Evolutionary conservation across 176 grass and related monocot species (phyloP), one percentile per base, ranked within the genome.

Genomic region (Musa acuminata): DNA sequence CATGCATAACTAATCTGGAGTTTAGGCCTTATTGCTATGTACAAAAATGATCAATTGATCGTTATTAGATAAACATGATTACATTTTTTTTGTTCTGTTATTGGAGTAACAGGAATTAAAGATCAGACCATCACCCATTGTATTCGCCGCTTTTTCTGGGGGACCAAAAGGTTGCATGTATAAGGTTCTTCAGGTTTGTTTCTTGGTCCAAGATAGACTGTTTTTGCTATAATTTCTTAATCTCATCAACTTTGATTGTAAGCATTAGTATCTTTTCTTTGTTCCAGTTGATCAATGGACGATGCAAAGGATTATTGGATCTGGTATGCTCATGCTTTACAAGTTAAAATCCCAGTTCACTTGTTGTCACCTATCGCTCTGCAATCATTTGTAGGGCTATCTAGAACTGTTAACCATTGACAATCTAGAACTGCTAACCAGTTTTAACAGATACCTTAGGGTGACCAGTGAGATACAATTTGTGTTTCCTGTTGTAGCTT

Each of bases 101-200:
- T 67, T 77, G 26, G 19, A 73, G 71, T 77, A 81, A 19, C 77
- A 98, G 94, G 90, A 93, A 82, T 62, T 98, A 51, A 98, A 91
- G 82, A 21, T 69, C 66, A 85, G 72, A 55, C 72, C 86, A 10
- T 64, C 80, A 69, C 94, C 94, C 24, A 83, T 98, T 55, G 88
- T 90, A 72, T 91, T 98, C 29, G 85, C 86, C 3, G 86, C 90
- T 6, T 98, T 98, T 81, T 98, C 94, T 0, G 90, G 90, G 54
- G 94, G 94, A 22, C 86, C 94, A 8, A 98, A 98, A 85, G 90
- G 94, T 69, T 98, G 90, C 82, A 93, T 85, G 35, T 98, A 98
- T 67, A 98, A 98, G 80, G 87, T 89, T 87, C 78, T 98, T 81
- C 90, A 93, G 94, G 94, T 97, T 52, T 74, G 76, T 83, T 62